Evolutionary conservation across 176 grass and related monocot species (phyloP).

Genomic region (Hordeum marinum): DNA sequence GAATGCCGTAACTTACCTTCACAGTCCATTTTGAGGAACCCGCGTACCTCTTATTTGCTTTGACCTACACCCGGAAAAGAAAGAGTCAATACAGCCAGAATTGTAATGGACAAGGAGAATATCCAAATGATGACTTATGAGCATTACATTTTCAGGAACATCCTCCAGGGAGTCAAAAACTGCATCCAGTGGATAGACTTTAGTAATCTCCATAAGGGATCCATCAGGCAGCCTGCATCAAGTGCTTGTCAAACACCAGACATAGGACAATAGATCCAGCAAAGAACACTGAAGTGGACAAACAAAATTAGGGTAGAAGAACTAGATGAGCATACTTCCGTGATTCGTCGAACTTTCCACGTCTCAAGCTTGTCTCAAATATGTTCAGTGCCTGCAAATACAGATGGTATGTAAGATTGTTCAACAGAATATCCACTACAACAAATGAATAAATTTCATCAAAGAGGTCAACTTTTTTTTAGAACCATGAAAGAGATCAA

Average conservation of each 20-base stretch:
- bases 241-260: constrained; percentile 22
- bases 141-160: constrained; percentile 90
- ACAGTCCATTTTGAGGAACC: constrained; percentile 96
- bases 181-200: constrained; percentile 93
- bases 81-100: not conserved
- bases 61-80: constrained; percentile 43
- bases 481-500: not conserved
- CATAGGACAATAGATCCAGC: not conserved
- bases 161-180: constrained; percentile 83
- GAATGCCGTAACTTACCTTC: constrained; percentile 44
- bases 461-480: not conserved
- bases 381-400: constrained; percentile 42
- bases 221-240: constrained; percentile 73
- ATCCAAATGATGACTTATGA: constrained; percentile 15
- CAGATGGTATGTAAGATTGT: not conserved
- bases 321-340: not conserved
- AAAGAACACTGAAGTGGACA: constrained; percentile 5
- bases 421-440: not conserved
- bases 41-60: constrained; percentile 84
- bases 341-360: constrained; percentile 32
- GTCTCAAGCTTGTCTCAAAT: constrained; percentile 26
- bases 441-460: constrained; percentile 2
- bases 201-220: constrained; percentile 89
- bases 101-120: not conserved
- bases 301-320: constrained; percentile 4